Percentiles rank a stretch among this genome's conserved stretches.
Evolutionary conservation across 2,329 filamentous ascomycete species (phyloP).

Genomic region (Neocatenulostroma microsporum): DNA sequence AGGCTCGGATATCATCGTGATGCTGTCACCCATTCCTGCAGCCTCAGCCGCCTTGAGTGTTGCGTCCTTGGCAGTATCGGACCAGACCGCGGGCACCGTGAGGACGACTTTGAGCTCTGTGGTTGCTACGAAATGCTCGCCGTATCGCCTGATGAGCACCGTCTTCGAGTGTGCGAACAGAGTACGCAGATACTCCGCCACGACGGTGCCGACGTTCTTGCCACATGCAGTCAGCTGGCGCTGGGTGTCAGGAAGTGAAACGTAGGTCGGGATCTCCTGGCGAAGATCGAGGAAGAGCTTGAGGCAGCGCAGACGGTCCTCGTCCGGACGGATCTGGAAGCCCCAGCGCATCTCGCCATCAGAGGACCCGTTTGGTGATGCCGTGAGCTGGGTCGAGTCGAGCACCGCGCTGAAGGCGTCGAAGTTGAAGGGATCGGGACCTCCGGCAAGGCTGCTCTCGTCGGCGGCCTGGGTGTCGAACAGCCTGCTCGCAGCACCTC

Average conservation of each 20-base stretch:
- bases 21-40: constrained; percentile 66
- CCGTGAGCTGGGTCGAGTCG: constrained; percentile 13
- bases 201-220: constrained; percentile 68
- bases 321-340: constrained; percentile 69
- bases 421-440: not conserved
- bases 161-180: constrained; percentile 69
- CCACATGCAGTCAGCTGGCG: constrained; percentile 63
- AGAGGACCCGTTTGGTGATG: constrained; percentile 27
- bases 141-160: constrained; percentile 62
- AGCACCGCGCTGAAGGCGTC: not conserved
- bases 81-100: constrained; percentile 74
- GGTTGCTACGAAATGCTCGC: constrained; percentile 65
- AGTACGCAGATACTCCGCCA: constrained; percentile 68
- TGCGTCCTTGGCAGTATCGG: constrained; percentile 71
- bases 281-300: constrained; percentile 75
- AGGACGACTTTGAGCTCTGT: constrained; percentile 70
- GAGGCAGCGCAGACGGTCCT: constrained; percentile 68
- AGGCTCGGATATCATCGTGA: constrained; percentile 71
- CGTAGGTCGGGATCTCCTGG: constrained; percentile 69
- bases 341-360: constrained; percentile 55
- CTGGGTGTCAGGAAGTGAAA: constrained; percentile 65
- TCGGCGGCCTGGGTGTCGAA: not conserved
- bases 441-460: not conserved
- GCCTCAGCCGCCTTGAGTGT: constrained; percentile 66
- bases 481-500: too few species aligned